Evolutionary conservation across 2,329 filamentous ascomycete genomes (phyloP).

Genomic region (Colletotrichum falcatum): DNA sequence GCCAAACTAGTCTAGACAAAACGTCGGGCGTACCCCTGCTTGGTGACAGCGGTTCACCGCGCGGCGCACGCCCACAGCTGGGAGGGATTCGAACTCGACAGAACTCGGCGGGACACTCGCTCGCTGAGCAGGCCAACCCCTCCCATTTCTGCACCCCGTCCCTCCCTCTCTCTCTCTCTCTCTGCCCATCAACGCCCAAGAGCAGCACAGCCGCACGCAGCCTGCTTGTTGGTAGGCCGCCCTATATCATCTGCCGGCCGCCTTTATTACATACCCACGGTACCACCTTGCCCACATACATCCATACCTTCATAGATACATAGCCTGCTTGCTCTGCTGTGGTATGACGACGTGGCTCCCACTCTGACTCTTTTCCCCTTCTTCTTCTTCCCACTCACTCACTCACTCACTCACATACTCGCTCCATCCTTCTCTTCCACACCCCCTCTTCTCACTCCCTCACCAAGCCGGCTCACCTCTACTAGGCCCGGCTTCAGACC

Average conservation of each 20-base stretch:
- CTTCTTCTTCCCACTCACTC: conserved; percentile 6
- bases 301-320: conserved; percentile 25
- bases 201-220: conserved; percentile 20
- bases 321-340: conserved; percentile 27
- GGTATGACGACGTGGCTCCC: conserved; percentile 41
- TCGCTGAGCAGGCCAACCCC: conserved; percentile 32
- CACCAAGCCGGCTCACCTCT: conserved; percentile 25
- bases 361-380: conserved; percentile 28
- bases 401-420: not conserved
- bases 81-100: conserved; percentile 22
- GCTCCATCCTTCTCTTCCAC: conserved; percentile 11
- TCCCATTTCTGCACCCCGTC: conserved; percentile 25
- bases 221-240: conserved; percentile 27
- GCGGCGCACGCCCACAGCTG: conserved; percentile 27
- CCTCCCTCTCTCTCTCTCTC: conserved; percentile 13
- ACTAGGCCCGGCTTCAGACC: conserved; percentile 26
- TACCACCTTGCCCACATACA: conserved; percentile 19
- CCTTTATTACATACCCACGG: conserved; percentile 35
- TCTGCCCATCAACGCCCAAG: conserved; percentile 15
- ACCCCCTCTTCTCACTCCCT: conserved; percentile 29
- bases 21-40: conserved; percentile 36
- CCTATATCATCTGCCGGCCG: conserved; percentile 38
- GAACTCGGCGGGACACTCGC: conserved; percentile 15
- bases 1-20: conserved; percentile 27
- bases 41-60: conserved; percentile 28